Conservation (phyloP, 352 stramenopile species). For the Phytophthora brassicae region DNA sequence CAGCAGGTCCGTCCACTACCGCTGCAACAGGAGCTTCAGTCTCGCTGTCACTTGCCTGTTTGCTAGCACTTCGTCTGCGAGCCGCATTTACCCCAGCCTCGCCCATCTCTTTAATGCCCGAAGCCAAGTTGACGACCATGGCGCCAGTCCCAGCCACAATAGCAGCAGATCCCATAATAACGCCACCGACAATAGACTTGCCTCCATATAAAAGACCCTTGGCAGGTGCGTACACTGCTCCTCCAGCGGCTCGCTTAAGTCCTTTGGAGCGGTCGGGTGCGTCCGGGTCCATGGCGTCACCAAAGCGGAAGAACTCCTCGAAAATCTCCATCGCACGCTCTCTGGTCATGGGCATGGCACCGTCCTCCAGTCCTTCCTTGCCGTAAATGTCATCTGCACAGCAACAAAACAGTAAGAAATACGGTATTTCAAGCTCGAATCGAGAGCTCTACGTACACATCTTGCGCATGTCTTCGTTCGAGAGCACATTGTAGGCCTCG, state of each 20-base stretch:
- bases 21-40: conserved; percentile 29
- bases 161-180: conserved; percentile 83
- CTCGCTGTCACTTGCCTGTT: conserved; percentile 44
- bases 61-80: conserved; percentile 60
- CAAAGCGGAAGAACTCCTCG: conserved; percentile 86
- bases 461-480: conserved; percentile 86
- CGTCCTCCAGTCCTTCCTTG: conserved; percentile 89
- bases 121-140: conserved; percentile 82
- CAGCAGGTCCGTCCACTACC: conserved; percentile 11
- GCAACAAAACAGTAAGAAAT: conserved; percentile 10
- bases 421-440: neutral
- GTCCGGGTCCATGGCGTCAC: conserved; percentile 82
- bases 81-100: conserved; percentile 79
- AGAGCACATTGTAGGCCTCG: conserved; percentile 94
- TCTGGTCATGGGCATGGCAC: conserved; percentile 80
- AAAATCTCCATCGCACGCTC: conserved; percentile 86
- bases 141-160: conserved; percentile 74
- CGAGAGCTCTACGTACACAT: conserved; percentile 66
- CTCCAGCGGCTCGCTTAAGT: conserved; percentile 72
- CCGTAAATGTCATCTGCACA: conserved; percentile 90
- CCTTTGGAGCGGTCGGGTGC: conserved; percentile 78
- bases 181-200: conserved; percentile 78
- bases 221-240: conserved; percentile 77
- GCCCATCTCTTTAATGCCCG: conserved; percentile 88
- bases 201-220: conserved; percentile 85